Evolutionary conservation across 1,139 yeast genomes (phyloP).

Genomic region (Lodderomyces elongisporus): DNA sequence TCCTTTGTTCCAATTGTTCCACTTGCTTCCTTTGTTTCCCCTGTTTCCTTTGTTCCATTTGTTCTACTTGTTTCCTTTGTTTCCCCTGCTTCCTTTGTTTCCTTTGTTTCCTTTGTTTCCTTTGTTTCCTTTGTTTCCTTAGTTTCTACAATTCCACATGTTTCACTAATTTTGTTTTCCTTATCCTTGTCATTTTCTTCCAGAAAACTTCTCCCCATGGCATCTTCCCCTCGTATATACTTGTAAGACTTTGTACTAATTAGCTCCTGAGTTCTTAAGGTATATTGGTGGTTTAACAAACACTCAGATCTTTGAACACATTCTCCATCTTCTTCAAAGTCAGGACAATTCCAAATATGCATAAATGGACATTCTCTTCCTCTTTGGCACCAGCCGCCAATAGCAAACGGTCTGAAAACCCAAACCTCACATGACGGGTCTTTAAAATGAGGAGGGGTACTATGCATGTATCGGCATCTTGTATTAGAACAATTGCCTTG

Average conservation of each 20-base stretch:
- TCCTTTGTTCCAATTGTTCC: neutral
- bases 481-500: conserved; percentile 50
- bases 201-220: too few species aligned
- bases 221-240: conserved; percentile 15
- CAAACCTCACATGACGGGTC: conserved; percentile 37
- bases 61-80: neutral
- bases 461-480: conserved; percentile 52
- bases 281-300: conserved; percentile 40
- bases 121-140: too few species aligned
- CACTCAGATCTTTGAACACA: conserved; percentile 53
- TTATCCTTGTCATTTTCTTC: conserved; percentile 8
- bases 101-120: too few species aligned
- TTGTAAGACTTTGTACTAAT: conserved; percentile 19
- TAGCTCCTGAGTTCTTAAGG: conserved; percentile 25
- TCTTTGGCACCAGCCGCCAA: conserved; percentile 62
- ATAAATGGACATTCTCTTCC: conserved; percentile 55
- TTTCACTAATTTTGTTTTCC: too few species aligned
- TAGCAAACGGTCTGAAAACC: conserved; percentile 63
- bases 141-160: too few species aligned
- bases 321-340: conserved; percentile 53
- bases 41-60: neutral
- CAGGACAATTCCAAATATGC: conserved; percentile 68
- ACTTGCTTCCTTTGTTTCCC: neutral
- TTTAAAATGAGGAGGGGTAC: conserved; percentile 30
- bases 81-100: conserved; percentile 1